Base-by-base conservation (phyloP, 441 rosid genomes). In the Euphorbia celastroides region DNA sequence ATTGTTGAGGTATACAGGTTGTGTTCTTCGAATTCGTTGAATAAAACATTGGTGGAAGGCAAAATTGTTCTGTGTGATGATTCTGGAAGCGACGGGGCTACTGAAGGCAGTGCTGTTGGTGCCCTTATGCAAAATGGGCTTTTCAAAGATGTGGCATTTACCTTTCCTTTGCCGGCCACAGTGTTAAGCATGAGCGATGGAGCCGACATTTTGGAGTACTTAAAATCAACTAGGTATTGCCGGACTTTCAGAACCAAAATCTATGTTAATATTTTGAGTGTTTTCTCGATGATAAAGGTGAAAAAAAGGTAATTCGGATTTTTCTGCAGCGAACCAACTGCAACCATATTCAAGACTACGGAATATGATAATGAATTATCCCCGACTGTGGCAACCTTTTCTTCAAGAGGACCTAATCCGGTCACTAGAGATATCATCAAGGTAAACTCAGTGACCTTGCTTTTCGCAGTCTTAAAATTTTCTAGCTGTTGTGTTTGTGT, bases 1-100 rank as follows among this genome's bases (percentile, higher is more conserved):
- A n/a, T n/a, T n/a, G n/a, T n/a, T n/a, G n/a, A n/a, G 56, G 23
- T 60, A 51, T 67, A 50, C 77, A 79, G 85, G 72, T 36, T 28
- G 16, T 78, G 85, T 65, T 0, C 0, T 0, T 12, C 5, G 19
- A 77, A 64, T 16, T n/a, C 69, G 28, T 56, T 90, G 23, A 64
- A 75, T 23, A 65, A 80, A 34, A 70, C 84, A 13, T 60, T 78
- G 46, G 84, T 90, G 32, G 57, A 73, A 60, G 90, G 92, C 25
- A 90, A 86, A 72, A 84, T 90, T 28, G 90, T 90, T 69, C 56
- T 90, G 1, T 90, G 92, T 56, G 31, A 63, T 78, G 67, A 52
- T 63, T 78, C 76, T 7, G 77, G 88, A 67, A 87, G 82, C 62
- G 85, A 86, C 7, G 84, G 71, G 56, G 90, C 83, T 0, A 79